Evolutionary conservation across 2,329 filamentous ascomycete genomes (phyloP).

Genomic region (Ascochyta pisi): DNA sequence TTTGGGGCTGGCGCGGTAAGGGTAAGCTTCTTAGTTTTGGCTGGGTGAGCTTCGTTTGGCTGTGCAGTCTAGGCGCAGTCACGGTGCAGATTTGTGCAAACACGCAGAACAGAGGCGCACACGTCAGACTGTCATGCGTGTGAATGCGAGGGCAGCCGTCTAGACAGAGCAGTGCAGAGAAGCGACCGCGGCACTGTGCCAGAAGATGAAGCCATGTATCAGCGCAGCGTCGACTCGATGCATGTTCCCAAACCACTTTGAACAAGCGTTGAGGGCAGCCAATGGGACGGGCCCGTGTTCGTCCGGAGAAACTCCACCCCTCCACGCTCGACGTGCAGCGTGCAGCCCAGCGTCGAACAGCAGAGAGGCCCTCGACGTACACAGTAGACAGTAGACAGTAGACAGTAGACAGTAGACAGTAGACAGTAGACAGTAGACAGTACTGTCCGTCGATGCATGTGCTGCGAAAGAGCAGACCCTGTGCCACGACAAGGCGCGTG

Average conservation of each 20-base stretch:
- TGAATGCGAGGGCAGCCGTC: background rate
- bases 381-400: too few species aligned
- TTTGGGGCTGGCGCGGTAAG: background rate
- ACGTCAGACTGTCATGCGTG: slow-evolving; percentile 11
- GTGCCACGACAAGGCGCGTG: background rate
- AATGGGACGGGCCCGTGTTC: background rate
- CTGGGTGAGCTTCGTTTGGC: slow-evolving; percentile 1
- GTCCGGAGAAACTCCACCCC: background rate
- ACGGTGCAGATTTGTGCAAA: background rate
- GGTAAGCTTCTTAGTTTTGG: slow-evolving; percentile 12
- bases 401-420: too few species aligned
- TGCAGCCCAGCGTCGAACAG: too few species aligned
- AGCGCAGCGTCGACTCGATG: background rate
- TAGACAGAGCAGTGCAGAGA: background rate
- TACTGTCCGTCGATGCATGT: background rate
- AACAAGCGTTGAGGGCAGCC: background rate
- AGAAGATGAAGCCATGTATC: slow-evolving; percentile 2
- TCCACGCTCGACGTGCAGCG: too few species aligned
- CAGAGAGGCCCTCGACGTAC: too few species aligned
- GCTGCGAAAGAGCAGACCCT: background rate
- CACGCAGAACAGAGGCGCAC: background rate
- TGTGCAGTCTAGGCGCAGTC: slow-evolving; percentile 5
- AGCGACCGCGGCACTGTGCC: background rate
- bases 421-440: background rate
- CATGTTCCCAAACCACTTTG: background rate